Evolutionary conservation across 768 basidiomycete genomes (phyloP).

Genomic region (Lactifluus echinatus): DNA sequence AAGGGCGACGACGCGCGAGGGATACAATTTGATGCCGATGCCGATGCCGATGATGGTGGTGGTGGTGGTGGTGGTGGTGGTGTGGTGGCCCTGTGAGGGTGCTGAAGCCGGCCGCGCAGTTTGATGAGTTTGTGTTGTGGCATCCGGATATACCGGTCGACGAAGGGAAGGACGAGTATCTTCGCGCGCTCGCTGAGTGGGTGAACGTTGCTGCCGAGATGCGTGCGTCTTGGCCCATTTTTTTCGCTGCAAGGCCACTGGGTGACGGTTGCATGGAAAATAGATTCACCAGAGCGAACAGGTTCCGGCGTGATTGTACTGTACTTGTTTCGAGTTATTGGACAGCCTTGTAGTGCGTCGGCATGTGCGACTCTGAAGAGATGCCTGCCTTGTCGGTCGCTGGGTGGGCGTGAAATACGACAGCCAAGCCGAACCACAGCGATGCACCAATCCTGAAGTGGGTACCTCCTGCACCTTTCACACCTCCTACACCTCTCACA

Average conservation of each 20-base stretch:
- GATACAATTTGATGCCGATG: no score
- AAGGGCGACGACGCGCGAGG: no score
- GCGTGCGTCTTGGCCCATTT: constrained; percentile 22
- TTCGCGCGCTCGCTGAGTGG: constrained; percentile 64
- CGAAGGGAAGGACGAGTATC: constrained; percentile 63
- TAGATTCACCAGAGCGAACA: constrained; percentile 6
- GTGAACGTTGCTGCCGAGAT: constrained; percentile 56
- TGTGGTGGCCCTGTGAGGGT: constrained; percentile 27
- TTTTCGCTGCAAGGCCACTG: no score
- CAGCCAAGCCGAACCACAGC: not conserved
- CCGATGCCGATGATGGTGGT: no score
- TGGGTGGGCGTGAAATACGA: not conserved
- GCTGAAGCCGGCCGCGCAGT: constrained; percentile 44
- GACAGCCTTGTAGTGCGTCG: no score
- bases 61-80: no score
- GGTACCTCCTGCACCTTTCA: no score
- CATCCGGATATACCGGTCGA: constrained; percentile 64
- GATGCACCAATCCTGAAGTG: no score
- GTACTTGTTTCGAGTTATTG: no score
- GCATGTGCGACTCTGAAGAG: not conserved
- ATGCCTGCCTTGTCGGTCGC: no score
- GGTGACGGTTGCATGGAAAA: not conserved
- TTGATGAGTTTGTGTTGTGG: constrained; percentile 69
- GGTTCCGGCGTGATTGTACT: not conserved
- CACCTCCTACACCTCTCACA: no score